A percentile compares a stretch with the other conserved stretches of the same genome.
These are phyloP conservation scores for Entomortierella parvispora DNA, from an alignment of 192 early-diverging fungal genomes.

Conservation along the genomic window DNA sequence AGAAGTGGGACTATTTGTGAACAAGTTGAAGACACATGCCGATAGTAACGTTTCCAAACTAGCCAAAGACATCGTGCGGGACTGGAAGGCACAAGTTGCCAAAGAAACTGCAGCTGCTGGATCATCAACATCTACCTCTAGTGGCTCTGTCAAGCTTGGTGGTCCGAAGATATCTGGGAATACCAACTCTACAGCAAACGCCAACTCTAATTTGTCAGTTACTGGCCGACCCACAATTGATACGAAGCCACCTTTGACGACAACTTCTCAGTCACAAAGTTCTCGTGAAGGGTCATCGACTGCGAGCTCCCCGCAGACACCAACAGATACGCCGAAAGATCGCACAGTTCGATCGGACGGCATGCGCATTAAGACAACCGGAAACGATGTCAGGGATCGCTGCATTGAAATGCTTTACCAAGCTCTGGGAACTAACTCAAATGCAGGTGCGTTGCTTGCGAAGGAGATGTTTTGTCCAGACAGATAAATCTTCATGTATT, in stretches of 20 bases:
- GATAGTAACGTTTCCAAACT: slow-evolving; percentile 65
- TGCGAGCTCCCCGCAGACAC: slow-evolving; percentile 50
- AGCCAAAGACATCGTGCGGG: slow-evolving; percentile 78
- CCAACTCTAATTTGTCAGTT: slow-evolving; percentile 4
- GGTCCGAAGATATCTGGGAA: neutral
- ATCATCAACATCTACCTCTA: slow-evolving; percentile 47
- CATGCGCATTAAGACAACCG: slow-evolving; percentile 60
- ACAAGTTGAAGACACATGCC: slow-evolving; percentile 73
- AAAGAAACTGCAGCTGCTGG: slow-evolving; percentile 15
- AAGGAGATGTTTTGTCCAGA: neutral
- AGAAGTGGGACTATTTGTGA: slow-evolving; percentile 81
- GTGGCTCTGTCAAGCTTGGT: slow-evolving; percentile 17
- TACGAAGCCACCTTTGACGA: slow-evolving; percentile 15
- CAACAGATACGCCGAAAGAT: slow-evolving; percentile 55
- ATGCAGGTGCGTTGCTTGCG: slow-evolving; percentile 57
- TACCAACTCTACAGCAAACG: slow-evolving; percentile 1
- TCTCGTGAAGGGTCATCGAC: slow-evolving; percentile 25
- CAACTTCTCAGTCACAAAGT: slow-evolving; percentile 13
- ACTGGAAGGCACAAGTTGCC: slow-evolving; percentile 85
- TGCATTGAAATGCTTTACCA: slow-evolving; percentile 87
- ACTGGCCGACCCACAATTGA: slow-evolving; percentile 21
- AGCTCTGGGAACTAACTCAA: slow-evolving; percentile 68
- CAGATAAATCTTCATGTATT: slow-evolving; percentile 2
- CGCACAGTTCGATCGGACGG: slow-evolving; percentile 72
- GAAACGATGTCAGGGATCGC: slow-evolving; percentile 76